These are phyloP conservation scores for Globisporangium barbulae DNA, from an alignment of 352 stramenopile species.

Conservation along the genomic window DNA sequence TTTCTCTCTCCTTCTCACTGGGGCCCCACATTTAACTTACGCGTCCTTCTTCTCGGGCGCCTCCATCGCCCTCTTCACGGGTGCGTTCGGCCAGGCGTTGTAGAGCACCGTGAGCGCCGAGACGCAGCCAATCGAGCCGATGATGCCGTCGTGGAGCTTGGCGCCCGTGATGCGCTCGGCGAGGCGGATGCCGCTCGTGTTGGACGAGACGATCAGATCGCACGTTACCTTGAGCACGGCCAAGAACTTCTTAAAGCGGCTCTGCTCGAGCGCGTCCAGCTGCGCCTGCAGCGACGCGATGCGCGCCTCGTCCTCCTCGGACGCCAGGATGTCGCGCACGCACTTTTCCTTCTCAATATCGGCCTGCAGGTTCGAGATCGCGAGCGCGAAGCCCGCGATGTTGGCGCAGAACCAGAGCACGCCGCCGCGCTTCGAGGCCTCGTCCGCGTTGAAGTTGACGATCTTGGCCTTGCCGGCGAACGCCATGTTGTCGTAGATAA, in stretches of 20 bases:
- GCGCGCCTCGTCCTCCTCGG: conserved; percentile 58
- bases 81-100: conserved; percentile 69
- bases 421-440: conserved; percentile 61
- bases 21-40: not conserved
- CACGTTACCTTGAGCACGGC: conserved; percentile 82
- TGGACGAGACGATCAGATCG: conserved; percentile 85
- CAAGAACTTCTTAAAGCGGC: conserved; percentile 79
- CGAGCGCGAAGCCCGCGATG: conserved; percentile 71
- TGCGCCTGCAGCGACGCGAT: conserved; percentile 53
- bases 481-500: conserved; percentile 85
- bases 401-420: conserved; percentile 86
- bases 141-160: conserved; percentile 85
- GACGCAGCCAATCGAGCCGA: conserved; percentile 73
- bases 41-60: conserved; percentile 14
- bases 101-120: conserved; percentile 83
- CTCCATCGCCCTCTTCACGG: conserved; percentile 19
- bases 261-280: conserved; percentile 52
- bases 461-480: conserved; percentile 82
- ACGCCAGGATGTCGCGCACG: conserved; percentile 62
- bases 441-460: conserved; percentile 56
- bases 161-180: conserved; percentile 71
- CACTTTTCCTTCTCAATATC: conserved; percentile 83
- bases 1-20: not conserved
- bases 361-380: conserved; percentile 66
- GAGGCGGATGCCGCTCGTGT: conserved; percentile 74